These are phyloP conservation scores for Fistulinella cinereoalba DNA, from an alignment of 1,284 basidiomycete genomes.

Conservation along the genomic window DNA sequence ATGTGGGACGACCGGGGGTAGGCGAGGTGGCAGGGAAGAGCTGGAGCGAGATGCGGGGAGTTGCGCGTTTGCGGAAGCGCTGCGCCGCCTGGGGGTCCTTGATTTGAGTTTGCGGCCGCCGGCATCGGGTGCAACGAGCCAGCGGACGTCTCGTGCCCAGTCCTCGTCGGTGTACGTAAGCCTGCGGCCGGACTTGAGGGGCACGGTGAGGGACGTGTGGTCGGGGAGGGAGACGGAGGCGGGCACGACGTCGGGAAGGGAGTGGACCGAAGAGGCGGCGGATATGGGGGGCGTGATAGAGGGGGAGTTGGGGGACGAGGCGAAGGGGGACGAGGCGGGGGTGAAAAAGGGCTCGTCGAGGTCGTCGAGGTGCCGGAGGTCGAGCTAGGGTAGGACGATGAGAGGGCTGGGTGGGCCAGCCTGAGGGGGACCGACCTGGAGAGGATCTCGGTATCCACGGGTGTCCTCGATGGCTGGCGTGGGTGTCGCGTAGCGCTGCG, in stretches of 20 bases:
- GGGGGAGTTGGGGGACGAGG: slow-evolving; percentile 20
- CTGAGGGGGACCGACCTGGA: slow-evolving; percentile 19
- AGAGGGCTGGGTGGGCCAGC: neutral
- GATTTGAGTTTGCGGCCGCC: slow-evolving; percentile 19
- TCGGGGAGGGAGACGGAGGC: slow-evolving; percentile 24
- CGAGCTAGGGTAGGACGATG: slow-evolving; percentile 17
- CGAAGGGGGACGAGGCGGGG: slow-evolving; percentile 23
- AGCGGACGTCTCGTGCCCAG: slow-evolving; percentile 63
- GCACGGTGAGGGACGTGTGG: slow-evolving; percentile 15
- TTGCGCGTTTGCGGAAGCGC: slow-evolving; percentile 11
- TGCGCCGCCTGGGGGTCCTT: slow-evolving; percentile 24
- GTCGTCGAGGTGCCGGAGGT: slow-evolving; percentile 17
- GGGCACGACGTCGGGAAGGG: slow-evolving; percentile 19
- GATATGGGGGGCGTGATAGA: slow-evolving; percentile 25
- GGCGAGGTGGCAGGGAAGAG: slow-evolving; percentile 11
- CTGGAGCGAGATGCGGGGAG: slow-evolving; percentile 20
- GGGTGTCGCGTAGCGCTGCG: slow-evolving; percentile 26
- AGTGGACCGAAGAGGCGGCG: slow-evolving; percentile 27
- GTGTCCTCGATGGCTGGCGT: slow-evolving; percentile 3
- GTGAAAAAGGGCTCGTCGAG: slow-evolving; percentile 34
- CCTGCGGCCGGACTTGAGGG: slow-evolving; percentile 16
- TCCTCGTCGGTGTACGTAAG: slow-evolving; percentile 48
- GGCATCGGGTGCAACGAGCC: slow-evolving; percentile 47
- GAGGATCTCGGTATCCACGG: slow-evolving; percentile 8
- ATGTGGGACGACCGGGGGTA: slow-evolving; percentile 10